Conservation (phyloP, 257 asterid genomes). For the Gentiana straminea region DNA sequence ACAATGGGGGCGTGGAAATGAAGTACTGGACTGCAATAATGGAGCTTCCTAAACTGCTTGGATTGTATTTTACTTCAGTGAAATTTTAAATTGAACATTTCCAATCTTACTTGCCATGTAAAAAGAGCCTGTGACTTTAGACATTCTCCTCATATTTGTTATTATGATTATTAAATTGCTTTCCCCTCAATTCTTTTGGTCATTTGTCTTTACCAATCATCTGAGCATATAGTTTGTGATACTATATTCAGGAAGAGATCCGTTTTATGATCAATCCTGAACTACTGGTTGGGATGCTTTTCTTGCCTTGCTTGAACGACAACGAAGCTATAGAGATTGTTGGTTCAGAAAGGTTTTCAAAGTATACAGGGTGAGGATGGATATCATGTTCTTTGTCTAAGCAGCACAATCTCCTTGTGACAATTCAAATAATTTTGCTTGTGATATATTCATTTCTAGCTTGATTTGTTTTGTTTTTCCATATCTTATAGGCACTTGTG, state of each 20-base stretch:
- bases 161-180: no score
- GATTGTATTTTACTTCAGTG: no score
- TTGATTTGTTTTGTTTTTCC: neutral
- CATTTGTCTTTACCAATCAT: neutral
- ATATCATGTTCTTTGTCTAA: neutral
- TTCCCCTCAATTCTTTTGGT: no score
- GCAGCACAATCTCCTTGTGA: no score
- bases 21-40: no score
- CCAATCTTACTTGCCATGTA: no score
- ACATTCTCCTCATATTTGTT: no score
- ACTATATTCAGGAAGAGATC: constrained; percentile 56
- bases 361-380: constrained; percentile 49
- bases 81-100: no score
- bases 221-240: neutral
- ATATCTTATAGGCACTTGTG: neutral
- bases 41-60: no score
- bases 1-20: no score
- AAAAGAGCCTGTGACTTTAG: no score
- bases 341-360: constrained; percentile 87
- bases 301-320: constrained; percentile 67
- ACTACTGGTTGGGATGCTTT: constrained; percentile 61
- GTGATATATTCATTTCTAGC: neutral
- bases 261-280: constrained; percentile 95
- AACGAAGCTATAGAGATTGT: constrained; percentile 87
- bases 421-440: no score